Evolutionary conservation across 352 stramenopile species (phyloP), one percentile per base, ranked within the genome.

Genomic region (Phytophthora citrophthora): DNA sequence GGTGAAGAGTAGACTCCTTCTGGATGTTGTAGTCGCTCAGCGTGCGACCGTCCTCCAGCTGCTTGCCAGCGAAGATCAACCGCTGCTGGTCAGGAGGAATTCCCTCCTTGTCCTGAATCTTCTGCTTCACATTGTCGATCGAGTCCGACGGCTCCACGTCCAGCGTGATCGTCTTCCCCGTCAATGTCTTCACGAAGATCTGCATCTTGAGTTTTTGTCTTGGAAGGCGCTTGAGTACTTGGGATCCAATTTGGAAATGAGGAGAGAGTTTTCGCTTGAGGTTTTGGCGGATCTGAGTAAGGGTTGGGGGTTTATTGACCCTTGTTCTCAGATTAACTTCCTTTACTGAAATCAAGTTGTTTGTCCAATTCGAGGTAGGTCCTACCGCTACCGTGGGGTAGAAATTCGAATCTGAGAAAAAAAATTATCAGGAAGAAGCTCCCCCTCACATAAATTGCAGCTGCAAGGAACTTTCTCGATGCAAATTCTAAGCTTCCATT

Each of bases 21-120:
- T 70, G 62, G 24, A 70, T 70, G 48, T 70, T 70, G 62, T 70
- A 70, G 55, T 70, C 62, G 53, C 86, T 84, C 27, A 98, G 76
- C n/a, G 93, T 97, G 67, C 97, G 97, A 23, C 85, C 85, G 67
- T 97, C 93, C 68, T 98, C 91, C 12, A 99, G 77, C 84, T 99
- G 96, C 79, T 98, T 97, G 50, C 95, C 26, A 1, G 26, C 26
- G 73, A 98, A 98, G 68, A 98, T 99, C 51, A 98, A 81, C 32
- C 95, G 83, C 77, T 99, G 95, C 78, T 98, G 93, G 67, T 98
- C 95, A 39, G 91, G 79, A 24, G 94, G 96, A 45, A 98, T 98
- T 51, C 93, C 94, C 70, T 98, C 55, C 55, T 71, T 70, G 57
- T 72, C 54, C 23, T 64, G 48, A 43, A 63, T 64, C 24, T 66